A percentile compares a stretch with the other conserved stretches of the same genome.
Conservation (phyloP, 306 rosid species). For the Pyrus communis region DNA sequence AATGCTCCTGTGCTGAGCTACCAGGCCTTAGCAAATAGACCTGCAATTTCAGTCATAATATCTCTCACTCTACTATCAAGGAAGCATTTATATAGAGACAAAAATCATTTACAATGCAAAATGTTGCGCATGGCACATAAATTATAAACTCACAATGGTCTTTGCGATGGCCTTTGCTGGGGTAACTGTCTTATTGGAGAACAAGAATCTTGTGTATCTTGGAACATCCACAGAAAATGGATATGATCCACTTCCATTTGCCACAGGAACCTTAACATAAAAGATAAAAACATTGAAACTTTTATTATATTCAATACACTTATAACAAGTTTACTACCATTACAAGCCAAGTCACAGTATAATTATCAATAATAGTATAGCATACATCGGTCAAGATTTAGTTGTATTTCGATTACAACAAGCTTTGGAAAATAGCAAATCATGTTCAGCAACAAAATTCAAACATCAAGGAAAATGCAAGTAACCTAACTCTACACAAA, state of each 20-base stretch:
- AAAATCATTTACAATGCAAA: conserved; percentile 10
- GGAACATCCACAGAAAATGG: conserved; percentile 95
- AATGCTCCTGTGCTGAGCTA: conserved; percentile 56
- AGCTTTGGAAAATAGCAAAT: conserved; percentile 1
- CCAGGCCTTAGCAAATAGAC: conserved; percentile 80
- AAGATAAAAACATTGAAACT: conserved; percentile 12
- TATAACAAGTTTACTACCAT: not conserved
- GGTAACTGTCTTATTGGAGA: conserved; percentile 72
- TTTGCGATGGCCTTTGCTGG: conserved; percentile 91
- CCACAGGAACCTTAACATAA: conserved; percentile 66
- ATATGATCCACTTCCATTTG: conserved; percentile 94
- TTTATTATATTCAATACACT: not conserved
- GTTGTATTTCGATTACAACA: not conserved
- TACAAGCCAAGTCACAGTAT: conserved; percentile 7
- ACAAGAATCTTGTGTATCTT: conserved; percentile 90
- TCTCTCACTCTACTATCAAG: conserved; percentile 12
- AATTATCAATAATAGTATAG: not conserved
- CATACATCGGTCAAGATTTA: not conserved
- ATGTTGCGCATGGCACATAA: conserved; percentile 9
- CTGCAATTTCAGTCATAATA: conserved; percentile 44
- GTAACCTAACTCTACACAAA: conserved; percentile 10
- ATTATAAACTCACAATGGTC: conserved; percentile 79
- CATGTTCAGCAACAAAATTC: not conserved
- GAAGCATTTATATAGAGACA: conserved; percentile 7
- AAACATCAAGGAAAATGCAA: not conserved